These are phyloP conservation scores for Colletotrichum nymphaeae DNA, from an alignment of 2,329 filamentous ascomycete species.

Conservation along the genomic window DNA sequence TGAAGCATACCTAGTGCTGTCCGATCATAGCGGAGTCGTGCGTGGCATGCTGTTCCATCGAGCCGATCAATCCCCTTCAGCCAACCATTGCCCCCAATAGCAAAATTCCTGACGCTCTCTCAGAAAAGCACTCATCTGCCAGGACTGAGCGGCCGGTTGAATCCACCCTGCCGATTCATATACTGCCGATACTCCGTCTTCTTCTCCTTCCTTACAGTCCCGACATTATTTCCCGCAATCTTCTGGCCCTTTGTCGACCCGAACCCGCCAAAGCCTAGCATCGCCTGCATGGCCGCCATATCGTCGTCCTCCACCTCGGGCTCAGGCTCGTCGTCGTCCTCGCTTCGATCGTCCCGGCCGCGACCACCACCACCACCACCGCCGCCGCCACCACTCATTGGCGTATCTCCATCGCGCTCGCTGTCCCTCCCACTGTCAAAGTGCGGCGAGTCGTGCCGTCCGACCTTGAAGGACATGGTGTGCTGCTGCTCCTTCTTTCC, in stretches of 20 bases:
- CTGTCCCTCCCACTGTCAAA: slow-evolving; percentile 37
- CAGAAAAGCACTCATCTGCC: slow-evolving; percentile 44
- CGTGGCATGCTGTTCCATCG: not conserved
- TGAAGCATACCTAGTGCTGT: not conserved
- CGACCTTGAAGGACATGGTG: slow-evolving; percentile 50
- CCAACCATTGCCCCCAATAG: not conserved
- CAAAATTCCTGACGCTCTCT: not conserved
- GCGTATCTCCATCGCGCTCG: slow-evolving; percentile 37
- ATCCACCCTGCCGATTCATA: slow-evolving; percentile 88
- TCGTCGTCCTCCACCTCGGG: slow-evolving; percentile 72
- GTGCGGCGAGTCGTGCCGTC: slow-evolving; percentile 43
- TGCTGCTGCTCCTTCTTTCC: slow-evolving; percentile 41
- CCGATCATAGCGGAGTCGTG: not conserved
- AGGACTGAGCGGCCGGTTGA: slow-evolving; percentile 81
- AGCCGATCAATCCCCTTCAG: not conserved
- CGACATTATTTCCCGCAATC: slow-evolving; percentile 86
- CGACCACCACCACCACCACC: slow-evolving; percentile 11
- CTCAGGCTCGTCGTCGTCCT: slow-evolving; percentile 52
- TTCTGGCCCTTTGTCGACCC: slow-evolving; percentile 89
- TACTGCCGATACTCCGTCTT: slow-evolving; percentile 96
- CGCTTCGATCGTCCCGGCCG: slow-evolving; percentile 20
- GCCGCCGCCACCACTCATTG: slow-evolving; percentile 24
- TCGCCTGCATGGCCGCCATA: slow-evolving; percentile 78
- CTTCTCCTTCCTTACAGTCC: slow-evolving; percentile 89
- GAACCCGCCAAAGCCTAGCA: slow-evolving; percentile 93